Percentiles rank a stretch among this genome's conserved stretches.
These are phyloP conservation scores for Vitis riparia DNA, from an alignment of 164 flowering plant genomes.

Conservation along the genomic window DNA sequence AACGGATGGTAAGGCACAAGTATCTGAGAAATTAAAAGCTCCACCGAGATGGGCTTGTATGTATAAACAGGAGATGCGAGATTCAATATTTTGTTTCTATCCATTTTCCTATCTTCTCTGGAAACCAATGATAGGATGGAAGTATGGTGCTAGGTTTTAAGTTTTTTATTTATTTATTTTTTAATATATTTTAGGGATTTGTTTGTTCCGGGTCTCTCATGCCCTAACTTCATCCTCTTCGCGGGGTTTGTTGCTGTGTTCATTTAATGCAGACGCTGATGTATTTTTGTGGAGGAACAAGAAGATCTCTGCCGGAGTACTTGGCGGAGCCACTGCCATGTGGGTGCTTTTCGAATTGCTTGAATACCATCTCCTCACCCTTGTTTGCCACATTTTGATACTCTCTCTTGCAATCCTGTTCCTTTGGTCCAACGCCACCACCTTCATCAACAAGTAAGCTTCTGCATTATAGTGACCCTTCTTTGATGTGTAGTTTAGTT, in stretches of 20 bases:
- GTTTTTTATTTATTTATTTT: too few species aligned
- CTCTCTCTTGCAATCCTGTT: slow-evolving; percentile 53
- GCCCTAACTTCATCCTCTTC: background rate
- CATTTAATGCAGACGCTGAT: slow-evolving; percentile 72
- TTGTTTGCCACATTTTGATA: slow-evolving; percentile 65
- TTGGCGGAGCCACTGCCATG: slow-evolving; percentile 58
- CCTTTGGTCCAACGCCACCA: slow-evolving; percentile 72
- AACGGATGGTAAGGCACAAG: too few species aligned
- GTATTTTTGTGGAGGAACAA: slow-evolving; percentile 85
- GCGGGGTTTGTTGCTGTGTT: background rate
- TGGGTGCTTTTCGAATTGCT: slow-evolving; percentile 85
- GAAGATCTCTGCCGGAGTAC: slow-evolving; percentile 62
- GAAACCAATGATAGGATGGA: too few species aligned
- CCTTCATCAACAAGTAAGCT: slow-evolving; percentile 64
- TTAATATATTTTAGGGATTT: background rate
- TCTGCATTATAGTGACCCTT: background rate
- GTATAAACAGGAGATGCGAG: too few species aligned
- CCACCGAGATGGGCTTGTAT: too few species aligned
- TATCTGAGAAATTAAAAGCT: too few species aligned
- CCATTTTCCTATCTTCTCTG: too few species aligned
- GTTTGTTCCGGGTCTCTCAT: background rate
- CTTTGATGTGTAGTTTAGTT: background rate
- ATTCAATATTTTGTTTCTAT: too few species aligned
- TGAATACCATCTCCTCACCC: slow-evolving; percentile 74
- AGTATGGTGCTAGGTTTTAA: too few species aligned